phyloP scores from a whole-genome alignment of 441 rosid genomes.

The Arabidopsis lyrata region DNA sequence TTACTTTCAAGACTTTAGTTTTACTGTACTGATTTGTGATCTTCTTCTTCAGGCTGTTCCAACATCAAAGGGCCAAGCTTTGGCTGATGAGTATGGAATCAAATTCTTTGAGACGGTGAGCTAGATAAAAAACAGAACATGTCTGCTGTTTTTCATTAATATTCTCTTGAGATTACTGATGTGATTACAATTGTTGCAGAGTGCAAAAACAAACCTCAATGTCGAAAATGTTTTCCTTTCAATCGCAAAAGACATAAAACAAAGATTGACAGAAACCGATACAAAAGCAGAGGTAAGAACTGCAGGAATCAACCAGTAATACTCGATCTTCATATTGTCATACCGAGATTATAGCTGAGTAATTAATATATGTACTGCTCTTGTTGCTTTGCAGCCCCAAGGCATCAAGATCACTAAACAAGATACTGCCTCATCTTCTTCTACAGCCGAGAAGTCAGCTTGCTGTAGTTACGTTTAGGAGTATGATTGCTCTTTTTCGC shows the following conservation, averaged over 20 bases:
- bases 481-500: constrained; percentile 31
- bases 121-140: constrained; percentile 2
- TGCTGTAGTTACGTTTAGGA: constrained; percentile 53
- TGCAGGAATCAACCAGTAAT: background rate
- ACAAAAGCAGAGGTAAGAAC: constrained; percentile 48
- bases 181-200: constrained; percentile 38
- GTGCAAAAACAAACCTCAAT: constrained; percentile 49
- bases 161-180: constrained; percentile 6
- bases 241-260: constrained; percentile 46
- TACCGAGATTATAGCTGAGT: constrained; percentile 24
- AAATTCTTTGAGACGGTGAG: constrained; percentile 51
- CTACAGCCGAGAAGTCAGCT: constrained; percentile 49
- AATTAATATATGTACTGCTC: constrained; percentile 3
- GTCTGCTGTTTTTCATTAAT: constrained; percentile 4
- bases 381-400: constrained; percentile 47
- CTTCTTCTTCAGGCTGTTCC: constrained; percentile 42
- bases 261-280: constrained; percentile 48
- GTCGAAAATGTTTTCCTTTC: constrained; percentile 48
- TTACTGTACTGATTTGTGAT: constrained; percentile 10
- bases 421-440: constrained; percentile 48
- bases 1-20: constrained; percentile 6
- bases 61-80: constrained; percentile 48
- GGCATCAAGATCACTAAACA: constrained; percentile 57
- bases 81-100: constrained; percentile 52
- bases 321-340: constrained; percentile 6